Conservation (phyloP, 177 flowering plant species). For the Vitis hybrid region DNA sequence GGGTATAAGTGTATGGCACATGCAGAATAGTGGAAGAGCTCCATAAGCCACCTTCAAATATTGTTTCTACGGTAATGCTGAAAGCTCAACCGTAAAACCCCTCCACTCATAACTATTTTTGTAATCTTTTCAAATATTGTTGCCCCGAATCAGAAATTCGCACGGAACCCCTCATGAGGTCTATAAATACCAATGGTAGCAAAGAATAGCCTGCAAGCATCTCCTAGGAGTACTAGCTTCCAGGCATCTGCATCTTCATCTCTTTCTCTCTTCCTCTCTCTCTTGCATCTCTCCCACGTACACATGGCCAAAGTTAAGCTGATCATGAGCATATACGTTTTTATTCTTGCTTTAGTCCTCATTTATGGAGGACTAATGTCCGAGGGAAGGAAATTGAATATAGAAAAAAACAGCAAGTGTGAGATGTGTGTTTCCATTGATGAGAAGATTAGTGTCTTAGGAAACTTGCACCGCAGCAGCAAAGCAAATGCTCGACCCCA, state of each 20-base stretch:
- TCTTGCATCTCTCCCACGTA: background rate
- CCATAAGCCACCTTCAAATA: too few species aligned
- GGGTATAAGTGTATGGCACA: background rate
- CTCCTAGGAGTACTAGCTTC: too few species aligned
- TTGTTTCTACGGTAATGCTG: too few species aligned
- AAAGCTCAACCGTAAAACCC: too few species aligned
- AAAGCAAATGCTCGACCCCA: background rate
- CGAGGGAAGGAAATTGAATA: constrained; percentile 26
- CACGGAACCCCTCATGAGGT: background rate
- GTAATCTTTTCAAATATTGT: too few species aligned
- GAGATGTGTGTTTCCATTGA: background rate
- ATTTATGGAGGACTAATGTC: constrained; percentile 10
- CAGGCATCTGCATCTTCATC: background rate
- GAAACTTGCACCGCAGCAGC: background rate
- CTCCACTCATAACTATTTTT: too few species aligned
- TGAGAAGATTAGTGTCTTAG: background rate
- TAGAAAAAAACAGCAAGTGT: background rate
- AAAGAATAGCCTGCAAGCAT: constrained; percentile 4
- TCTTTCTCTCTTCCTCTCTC: background rate
- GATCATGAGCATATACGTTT: constrained; percentile 6
- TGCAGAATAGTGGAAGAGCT: too few species aligned
- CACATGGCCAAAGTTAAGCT: constrained; percentile 29
- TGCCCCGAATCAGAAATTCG: too few species aligned
- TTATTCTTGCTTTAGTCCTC: constrained; percentile 22
- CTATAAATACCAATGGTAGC: constrained; percentile 21